Conservation (phyloP, 1,284 basidiomycete species). For the Prillingera fragicola region DNA sequence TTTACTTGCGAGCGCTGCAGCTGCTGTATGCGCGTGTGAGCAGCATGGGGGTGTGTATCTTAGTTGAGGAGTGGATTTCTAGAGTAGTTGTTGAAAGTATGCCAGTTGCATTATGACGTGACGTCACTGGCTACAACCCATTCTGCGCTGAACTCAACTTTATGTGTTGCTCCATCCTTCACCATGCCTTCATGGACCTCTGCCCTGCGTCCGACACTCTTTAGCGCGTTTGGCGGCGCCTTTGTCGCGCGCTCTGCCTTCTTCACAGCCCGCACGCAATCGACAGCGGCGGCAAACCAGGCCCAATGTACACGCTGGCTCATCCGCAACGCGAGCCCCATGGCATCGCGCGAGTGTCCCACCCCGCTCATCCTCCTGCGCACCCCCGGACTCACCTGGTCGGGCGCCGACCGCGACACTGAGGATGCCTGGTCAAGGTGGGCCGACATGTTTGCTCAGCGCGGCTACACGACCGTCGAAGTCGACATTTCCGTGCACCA, state of each 20-base stretch:
- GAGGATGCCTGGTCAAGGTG: conserved; percentile 30
- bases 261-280: neutral
- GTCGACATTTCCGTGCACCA: conserved; percentile 51
- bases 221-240: too few relatives aligned
- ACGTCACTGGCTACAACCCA: neutral
- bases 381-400: conserved; percentile 19
- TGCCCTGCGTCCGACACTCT: neutral
- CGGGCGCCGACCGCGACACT: neutral
- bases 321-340: conserved; percentile 23
- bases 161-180: neutral
- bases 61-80: too few relatives aligned
- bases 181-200: conserved; percentile 1
- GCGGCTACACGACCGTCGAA: conserved; percentile 59
- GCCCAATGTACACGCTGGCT: conserved; percentile 30
- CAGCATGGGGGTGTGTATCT: too few relatives aligned
- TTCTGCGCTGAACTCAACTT: neutral
- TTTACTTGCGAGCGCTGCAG: neutral
- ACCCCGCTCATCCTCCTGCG: conserved; percentile 38
- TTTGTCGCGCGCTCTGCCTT: neutral
- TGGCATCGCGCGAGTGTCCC: conserved; percentile 35
- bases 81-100: neutral
- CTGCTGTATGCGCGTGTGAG: neutral
- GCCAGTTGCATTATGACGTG: neutral
- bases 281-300: too few relatives aligned
- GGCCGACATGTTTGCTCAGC: conserved; percentile 55